These are phyloP conservation scores for Boletales sp. DNA, from an alignment of 768 basidiomycete species.

Conservation along the genomic window DNA sequence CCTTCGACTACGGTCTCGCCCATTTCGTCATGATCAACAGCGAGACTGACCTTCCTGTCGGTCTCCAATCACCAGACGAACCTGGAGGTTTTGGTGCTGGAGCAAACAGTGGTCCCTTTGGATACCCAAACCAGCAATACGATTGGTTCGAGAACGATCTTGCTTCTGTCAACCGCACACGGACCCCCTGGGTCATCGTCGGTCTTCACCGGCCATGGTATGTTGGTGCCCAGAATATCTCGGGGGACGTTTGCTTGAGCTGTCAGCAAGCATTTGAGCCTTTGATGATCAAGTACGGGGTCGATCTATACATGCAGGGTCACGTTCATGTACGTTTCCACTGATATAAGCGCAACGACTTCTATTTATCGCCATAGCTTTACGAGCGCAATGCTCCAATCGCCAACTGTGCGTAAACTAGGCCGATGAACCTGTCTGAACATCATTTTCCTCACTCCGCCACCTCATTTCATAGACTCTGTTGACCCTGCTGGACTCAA, in stretches of 20 bases:
- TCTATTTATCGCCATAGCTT: neutral
- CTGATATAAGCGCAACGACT: no score
- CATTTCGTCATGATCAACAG: conserved; percentile 22
- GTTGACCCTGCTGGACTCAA: conserved; percentile 22
- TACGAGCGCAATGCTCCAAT: conserved; percentile 27
- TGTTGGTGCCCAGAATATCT: conserved; percentile 6
- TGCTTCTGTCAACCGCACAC: conserved; percentile 15
- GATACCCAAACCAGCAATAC: conserved; percentile 24
- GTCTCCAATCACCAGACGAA: conserved; percentile 24
- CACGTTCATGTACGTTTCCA: conserved; percentile 17
- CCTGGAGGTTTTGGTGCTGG: conserved; percentile 17
- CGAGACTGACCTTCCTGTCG: conserved; percentile 23
- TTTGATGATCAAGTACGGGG: conserved; percentile 27
- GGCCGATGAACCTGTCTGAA: neutral
- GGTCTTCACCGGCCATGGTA: conserved; percentile 28
- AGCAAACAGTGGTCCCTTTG: conserved; percentile 23
- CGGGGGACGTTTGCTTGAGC: conserved; percentile 7
- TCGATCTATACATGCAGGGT: conserved; percentile 28
- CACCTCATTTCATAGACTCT: conserved; percentile 9
- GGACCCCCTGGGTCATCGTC: conserved; percentile 26
- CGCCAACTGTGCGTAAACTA: conserved; percentile 18
- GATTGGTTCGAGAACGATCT: conserved; percentile 26
- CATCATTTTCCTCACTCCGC: neutral
- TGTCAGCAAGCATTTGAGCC: conserved; percentile 28
- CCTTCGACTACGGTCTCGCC: conserved; percentile 28